These are phyloP conservation scores for Circinella minor DNA, from an alignment of 371 early-diverging fungal genomes.

Conservation along the genomic window DNA sequence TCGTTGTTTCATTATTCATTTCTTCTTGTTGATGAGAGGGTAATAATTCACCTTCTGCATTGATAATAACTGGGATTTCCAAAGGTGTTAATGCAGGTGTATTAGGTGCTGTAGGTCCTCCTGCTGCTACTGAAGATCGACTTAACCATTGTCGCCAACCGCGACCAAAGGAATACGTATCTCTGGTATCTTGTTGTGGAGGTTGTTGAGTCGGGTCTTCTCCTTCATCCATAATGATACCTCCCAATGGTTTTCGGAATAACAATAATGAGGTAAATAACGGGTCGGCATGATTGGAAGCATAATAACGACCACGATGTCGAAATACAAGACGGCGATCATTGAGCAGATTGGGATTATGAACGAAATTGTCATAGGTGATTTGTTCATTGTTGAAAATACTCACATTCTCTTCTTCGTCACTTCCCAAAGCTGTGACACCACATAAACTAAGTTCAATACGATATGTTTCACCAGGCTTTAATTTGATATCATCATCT, in stretches of 20 bases:
- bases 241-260: constrained; percentile 37
- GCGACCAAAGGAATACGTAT: constrained; percentile 47
- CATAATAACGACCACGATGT: constrained; percentile 61
- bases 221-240: background rate
- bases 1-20: constrained; percentile 31
- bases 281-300: constrained; percentile 51
- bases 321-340: constrained; percentile 73
- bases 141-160: constrained; percentile 62
- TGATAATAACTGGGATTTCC: background rate
- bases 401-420: constrained; percentile 55
- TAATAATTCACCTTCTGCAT: too few relatives aligned
- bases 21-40: constrained; percentile 5
- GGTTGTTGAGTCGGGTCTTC: constrained; percentile 14
- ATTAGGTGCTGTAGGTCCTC: background rate
- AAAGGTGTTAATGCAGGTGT: constrained; percentile 5
- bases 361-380: constrained; percentile 66
- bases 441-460: constrained; percentile 69
- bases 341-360: constrained; percentile 69
- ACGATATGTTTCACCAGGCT: constrained; percentile 39
- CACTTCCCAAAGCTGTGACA: constrained; percentile 40
- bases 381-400: constrained; percentile 67
- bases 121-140: constrained; percentile 47
- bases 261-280: constrained; percentile 59
- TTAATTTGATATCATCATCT: constrained; percentile 11
- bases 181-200: constrained; percentile 41